Evolutionary conservation across 352 stramenopile species (phyloP).

Genomic region (Phytophthora fragariaefolia): DNA sequence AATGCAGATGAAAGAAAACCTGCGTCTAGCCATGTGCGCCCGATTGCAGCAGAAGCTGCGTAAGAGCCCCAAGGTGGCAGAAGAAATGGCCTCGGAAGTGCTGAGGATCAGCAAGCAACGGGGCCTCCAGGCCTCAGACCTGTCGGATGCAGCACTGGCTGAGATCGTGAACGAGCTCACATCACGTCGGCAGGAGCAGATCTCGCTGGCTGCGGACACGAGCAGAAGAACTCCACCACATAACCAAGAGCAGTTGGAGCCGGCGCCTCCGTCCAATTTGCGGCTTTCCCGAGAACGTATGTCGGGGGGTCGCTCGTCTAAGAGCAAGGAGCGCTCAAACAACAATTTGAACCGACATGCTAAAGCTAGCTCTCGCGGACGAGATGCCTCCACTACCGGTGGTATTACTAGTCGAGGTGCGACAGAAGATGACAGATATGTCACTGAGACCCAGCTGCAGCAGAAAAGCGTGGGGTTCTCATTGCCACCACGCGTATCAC

Average conservation of each 20-base stretch:
- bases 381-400: constrained; percentile 1
- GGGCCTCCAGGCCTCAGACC: constrained; percentile 35
- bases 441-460: constrained; percentile 75
- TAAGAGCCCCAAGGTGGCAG: constrained; percentile 67
- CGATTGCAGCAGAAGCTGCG: constrained; percentile 76
- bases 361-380: constrained; percentile 5
- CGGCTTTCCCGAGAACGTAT: constrained; percentile 4
- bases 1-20: constrained; percentile 78
- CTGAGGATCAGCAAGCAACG: constrained; percentile 61
- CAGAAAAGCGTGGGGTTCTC: constrained; percentile 74
- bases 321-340: constrained; percentile 30
- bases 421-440: constrained; percentile 60
- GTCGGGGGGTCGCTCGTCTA: constrained; percentile 31
- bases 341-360: constrained; percentile 16
- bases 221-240: constrained; percentile 3
- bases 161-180: constrained; percentile 54
- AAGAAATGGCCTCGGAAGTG: constrained; percentile 66
- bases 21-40: constrained; percentile 70
- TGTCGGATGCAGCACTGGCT: constrained; percentile 50
- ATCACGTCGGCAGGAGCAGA: constrained; percentile 43
- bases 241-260: constrained; percentile 38
- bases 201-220: constrained; percentile 25
- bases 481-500: constrained; percentile 62
- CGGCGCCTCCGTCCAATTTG: background rate
- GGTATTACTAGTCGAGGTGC: constrained; percentile 4